phyloP scores from a whole-genome alignment of 768 basidiomycete species.

The Hypsizygus marmoreus region DNA sequence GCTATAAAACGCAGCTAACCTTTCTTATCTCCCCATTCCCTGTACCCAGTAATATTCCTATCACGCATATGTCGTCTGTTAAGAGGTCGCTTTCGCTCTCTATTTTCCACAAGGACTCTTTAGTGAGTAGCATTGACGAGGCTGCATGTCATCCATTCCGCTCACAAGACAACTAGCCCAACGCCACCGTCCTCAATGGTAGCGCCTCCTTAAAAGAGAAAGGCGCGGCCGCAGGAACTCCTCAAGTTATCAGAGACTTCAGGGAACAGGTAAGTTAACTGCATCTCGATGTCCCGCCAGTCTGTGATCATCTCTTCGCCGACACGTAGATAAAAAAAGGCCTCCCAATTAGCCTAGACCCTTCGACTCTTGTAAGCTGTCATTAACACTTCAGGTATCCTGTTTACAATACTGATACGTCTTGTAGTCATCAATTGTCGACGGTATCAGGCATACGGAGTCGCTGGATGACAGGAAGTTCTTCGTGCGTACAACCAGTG shows the following conservation, averaged over 20 bases:
- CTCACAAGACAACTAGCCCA: slow-evolving; percentile 15
- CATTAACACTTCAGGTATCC: not conserved
- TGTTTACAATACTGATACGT: not conserved
- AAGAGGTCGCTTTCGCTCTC: no score
- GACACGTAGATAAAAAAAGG: slow-evolving; percentile 46
- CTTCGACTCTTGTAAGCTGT: slow-evolving; percentile 44
- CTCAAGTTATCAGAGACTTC: slow-evolving; percentile 42
- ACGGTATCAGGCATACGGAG: slow-evolving; percentile 58
- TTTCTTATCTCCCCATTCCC: not conserved
- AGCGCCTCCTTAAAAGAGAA: slow-evolving; percentile 1
- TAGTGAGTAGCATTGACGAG: slow-evolving; percentile 1
- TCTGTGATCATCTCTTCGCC: not conserved
- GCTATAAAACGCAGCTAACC: slow-evolving; percentile 4
- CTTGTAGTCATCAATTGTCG: slow-evolving; percentile 58
- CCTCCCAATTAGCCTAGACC: slow-evolving; percentile 32
- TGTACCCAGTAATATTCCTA: no score
- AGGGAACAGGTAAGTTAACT: slow-evolving; percentile 39
- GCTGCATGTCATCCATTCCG: slow-evolving; percentile 8
- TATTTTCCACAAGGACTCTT: slow-evolving; percentile 20
- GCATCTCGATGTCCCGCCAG: not conserved
- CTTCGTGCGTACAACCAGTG: slow-evolving; percentile 46
- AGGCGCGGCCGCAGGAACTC: slow-evolving; percentile 19
- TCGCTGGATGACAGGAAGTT: slow-evolving; percentile 79
- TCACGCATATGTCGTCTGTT: no score
- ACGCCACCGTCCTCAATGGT: slow-evolving; percentile 17